These are phyloP conservation scores for Aspergillus biplanus DNA, from an alignment of 495 filamentous ascomycete genomes.

Conservation along the genomic window DNA sequence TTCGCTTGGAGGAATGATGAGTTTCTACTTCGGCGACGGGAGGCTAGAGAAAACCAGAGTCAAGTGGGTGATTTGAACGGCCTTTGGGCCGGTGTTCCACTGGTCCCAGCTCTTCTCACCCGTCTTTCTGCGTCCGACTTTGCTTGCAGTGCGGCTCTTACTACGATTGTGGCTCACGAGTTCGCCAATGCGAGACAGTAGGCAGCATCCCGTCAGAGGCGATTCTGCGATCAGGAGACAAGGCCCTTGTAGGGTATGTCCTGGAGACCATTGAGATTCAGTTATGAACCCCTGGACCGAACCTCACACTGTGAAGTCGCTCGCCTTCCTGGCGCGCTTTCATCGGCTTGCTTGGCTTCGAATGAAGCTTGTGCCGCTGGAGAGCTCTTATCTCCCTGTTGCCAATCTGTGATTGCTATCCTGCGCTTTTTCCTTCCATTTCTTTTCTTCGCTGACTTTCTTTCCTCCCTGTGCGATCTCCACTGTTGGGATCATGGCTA, in stretches of 20 bases:
- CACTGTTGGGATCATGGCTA: too few relatives aligned
- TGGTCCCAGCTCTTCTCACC: constrained; percentile 6
- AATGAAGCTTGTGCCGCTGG: neutral
- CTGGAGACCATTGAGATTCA: neutral
- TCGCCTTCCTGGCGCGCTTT: neutral
- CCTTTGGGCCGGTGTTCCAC: constrained; percentile 5
- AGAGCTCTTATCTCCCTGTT: neutral
- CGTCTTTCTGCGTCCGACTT: neutral
- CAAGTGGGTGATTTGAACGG: constrained; percentile 13
- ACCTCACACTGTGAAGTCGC: neutral
- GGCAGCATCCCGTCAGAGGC: neutral
- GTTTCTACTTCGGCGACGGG: constrained; percentile 19
- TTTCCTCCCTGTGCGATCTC: neutral
- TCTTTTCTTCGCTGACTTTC: neutral
- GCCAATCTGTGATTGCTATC: neutral
- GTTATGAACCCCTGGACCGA: neutral
- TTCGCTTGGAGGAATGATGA: constrained; percentile 8
- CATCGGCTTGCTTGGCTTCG: neutral
- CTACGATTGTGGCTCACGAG: constrained; percentile 20
- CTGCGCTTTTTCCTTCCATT: neutral
- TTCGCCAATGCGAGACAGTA: neutral
- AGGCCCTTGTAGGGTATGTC: neutral
- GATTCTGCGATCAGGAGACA: neutral
- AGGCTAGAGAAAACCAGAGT: constrained; percentile 13
- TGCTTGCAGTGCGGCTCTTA: constrained; percentile 21